Evolutionary conservation across 345 rosid species (phyloP), one percentile per base, ranked within the genome.

Genomic region (Punica granatum): DNA sequence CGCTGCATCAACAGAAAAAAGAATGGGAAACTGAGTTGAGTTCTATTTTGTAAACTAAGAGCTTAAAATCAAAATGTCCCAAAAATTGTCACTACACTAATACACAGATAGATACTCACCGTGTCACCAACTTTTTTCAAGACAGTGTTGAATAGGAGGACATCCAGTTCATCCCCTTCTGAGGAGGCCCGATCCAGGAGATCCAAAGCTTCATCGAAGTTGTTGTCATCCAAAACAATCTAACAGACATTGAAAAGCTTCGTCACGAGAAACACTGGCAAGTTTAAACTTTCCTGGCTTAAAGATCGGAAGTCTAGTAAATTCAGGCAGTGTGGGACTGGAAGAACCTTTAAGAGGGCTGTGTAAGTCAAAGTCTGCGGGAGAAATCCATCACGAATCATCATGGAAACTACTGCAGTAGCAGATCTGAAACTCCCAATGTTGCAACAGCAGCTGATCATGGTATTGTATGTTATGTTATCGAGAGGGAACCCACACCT

Each of bases 381-480:
- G 43, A 61, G 42, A 78, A 70, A 89, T 43, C 98, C 96, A 49
- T 78, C 83, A 23, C 96, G 96, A 71, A 87, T 32, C 96, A 89
- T 90, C 90, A 86, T 36, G 70, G 92, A 89, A 78, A 90, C 70
- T 23, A 93, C 30, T 14, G 88, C 84, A 73, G 66, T 63, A 54
- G 96, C 94, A 73, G 86, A 78, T 70, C 66, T 80, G 75, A 77
- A 81, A 80, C 81, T 75, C 70, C 44, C 39, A 33, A 78, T 78
- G 39, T n/a, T 41, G 78, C 80, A 69, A 76, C 92, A 90, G 61
- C 89, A 86, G 74, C 86, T 84, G 62, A 93, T 81, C 98, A 93
- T 85, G 72, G 80, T 81, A 60, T 64, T 71, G 64, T 90, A 88
- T n/a, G 96, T 88, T 44, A 73, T 78, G 44, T 72, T 74, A 81